These are phyloP conservation scores for Porphyridium purpureum DNA, from an alignment of 23 red algal species.

Conservation along the genomic window DNA sequence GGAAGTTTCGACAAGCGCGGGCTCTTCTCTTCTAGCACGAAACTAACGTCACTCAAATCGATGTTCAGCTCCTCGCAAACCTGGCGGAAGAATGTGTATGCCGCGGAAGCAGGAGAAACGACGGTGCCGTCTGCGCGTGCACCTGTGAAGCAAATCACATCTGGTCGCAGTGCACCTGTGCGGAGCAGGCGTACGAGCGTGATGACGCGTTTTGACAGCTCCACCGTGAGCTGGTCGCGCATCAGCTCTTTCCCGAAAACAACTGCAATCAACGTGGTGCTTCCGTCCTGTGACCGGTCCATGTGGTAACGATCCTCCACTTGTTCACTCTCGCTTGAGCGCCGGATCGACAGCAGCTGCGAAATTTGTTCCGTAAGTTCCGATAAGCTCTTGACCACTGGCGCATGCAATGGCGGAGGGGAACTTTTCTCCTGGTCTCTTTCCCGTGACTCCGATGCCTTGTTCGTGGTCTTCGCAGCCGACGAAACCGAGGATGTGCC, in stretches of 20 bases:
- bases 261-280: constrained; percentile 44
- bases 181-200: constrained; percentile 50
- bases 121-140: constrained; percentile 16
- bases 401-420: too few species aligned
- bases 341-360: too few species aligned
- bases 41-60: constrained; percentile 18
- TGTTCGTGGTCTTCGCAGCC: too few species aligned
- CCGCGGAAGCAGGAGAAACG: constrained; percentile 56
- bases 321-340: too few species aligned
- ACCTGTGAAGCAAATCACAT: constrained; percentile 69
- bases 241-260: constrained; percentile 82
- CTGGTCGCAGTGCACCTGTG: constrained; percentile 9
- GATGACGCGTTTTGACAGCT: constrained; percentile 62
- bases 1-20: constrained; percentile 20
- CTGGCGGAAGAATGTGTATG: constrained; percentile 65
- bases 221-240: constrained; percentile 61
- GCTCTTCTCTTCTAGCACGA: constrained; percentile 43
- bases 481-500: too few species aligned
- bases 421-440: too few species aligned
- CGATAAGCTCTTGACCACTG: too few species aligned
- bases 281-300: too few species aligned
- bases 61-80: constrained; percentile 55
- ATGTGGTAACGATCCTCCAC: too few species aligned
- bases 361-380: too few species aligned
- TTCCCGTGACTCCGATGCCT: too few species aligned